Percentiles rank a stretch among this genome's conserved stretches.
Evolutionary conservation across 805 yeast species (phyloP).

Genomic region (Candida nonsorbophila): DNA sequence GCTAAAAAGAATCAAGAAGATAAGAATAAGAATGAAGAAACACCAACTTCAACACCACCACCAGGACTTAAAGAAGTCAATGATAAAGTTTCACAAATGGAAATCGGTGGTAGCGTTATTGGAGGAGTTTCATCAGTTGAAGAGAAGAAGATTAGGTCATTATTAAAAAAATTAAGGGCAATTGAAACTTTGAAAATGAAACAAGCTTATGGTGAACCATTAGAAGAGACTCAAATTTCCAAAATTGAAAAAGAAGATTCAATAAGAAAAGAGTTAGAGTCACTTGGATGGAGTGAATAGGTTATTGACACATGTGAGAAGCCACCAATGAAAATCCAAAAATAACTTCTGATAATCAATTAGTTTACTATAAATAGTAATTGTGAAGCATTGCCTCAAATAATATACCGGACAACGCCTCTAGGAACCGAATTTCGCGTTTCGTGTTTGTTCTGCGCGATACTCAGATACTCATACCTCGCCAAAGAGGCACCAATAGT

Average conservation of each 20-base stretch:
- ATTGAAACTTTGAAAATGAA: constrained; percentile 85
- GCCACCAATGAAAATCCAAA: background rate
- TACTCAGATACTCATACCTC: too few relatives aligned
- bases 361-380: constrained; percentile 5
- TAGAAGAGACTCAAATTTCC: constrained; percentile 89
- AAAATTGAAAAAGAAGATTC: constrained; percentile 85
- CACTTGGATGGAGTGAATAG: constrained; percentile 61
- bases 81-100: constrained; percentile 2
- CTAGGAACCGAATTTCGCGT: too few relatives aligned
- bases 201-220: constrained; percentile 73
- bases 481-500: too few relatives aligned
- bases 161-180: constrained; percentile 92
- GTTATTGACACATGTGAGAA: background rate
- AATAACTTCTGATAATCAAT: background rate
- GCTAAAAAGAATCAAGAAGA: constrained; percentile 36
- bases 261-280: constrained; percentile 66
- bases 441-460: too few relatives aligned
- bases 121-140: constrained; percentile 71
- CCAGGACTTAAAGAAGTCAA: constrained; percentile 5
- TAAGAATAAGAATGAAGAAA: constrained; percentile 1
- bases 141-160: constrained; percentile 86
- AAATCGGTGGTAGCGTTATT: constrained; percentile 41
- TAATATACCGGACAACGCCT: too few relatives aligned
- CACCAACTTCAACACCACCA: constrained; percentile 9
- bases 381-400: too few relatives aligned